phyloP scores from a whole-genome alignment of 805 yeast genomes.

The Metschnikowia rubicola region DNA sequence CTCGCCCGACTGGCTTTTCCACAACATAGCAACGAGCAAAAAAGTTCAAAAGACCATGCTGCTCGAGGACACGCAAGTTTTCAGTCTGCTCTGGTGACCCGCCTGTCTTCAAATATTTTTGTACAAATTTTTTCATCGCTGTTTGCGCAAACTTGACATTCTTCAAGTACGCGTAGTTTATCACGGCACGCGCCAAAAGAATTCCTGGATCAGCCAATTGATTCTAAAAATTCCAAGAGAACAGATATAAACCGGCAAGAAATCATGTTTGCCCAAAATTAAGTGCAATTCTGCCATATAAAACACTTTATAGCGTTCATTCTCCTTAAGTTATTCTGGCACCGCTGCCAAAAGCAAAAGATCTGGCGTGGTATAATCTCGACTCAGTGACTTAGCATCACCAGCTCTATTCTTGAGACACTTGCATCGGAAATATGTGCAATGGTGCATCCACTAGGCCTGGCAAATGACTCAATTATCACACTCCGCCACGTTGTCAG shows the following conservation, averaged over 20 bases:
- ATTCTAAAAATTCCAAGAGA: slow-evolving; percentile 33
- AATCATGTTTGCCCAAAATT: slow-evolving; percentile 60
- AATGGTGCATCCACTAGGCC: no score
- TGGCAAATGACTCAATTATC: no score
- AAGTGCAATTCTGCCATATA: slow-evolving; percentile 73
- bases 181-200: slow-evolving; percentile 54
- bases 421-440: no score
- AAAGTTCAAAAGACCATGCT: slow-evolving; percentile 55
- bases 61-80: slow-evolving; percentile 23
- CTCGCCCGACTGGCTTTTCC: slow-evolving; percentile 46
- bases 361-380: no score
- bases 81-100: slow-evolving; percentile 4
- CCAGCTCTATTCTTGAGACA: no score
- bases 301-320: slow-evolving; percentile 37
- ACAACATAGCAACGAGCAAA: slow-evolving; percentile 55
- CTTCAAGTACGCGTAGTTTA: slow-evolving; percentile 68
- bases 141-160: slow-evolving; percentile 59
- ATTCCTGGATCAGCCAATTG: slow-evolving; percentile 26
- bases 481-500: no score
- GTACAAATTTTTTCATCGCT: slow-evolving; percentile 24
- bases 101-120: slow-evolving; percentile 23
- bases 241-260: slow-evolving; percentile 39
- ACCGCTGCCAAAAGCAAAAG: slow-evolving; percentile 38
- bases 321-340: slow-evolving; percentile 19
- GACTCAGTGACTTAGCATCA: no score